Evolutionary conservation across 1,284 basidiomycete species (phyloP), one percentile per base, ranked within the genome.

Genomic region (Macrocystidia cucumis): DNA sequence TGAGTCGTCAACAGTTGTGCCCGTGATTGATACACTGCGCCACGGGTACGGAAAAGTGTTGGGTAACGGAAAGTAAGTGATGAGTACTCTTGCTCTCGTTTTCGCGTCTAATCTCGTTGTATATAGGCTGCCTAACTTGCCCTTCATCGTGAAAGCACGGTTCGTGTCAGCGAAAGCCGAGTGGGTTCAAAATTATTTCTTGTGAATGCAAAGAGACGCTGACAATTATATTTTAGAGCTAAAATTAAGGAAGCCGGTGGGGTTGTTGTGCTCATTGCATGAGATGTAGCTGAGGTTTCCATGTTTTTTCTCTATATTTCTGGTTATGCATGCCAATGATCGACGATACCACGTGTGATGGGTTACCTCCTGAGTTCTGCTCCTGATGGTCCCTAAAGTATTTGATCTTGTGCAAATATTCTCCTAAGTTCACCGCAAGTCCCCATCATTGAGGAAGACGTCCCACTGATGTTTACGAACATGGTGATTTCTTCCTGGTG

Each of bases 111-210:
- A 34, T 35, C 16, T 29, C 41, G 29, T 41, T 28, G n/a, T 20
- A n/a, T 13, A 31, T 37, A 84, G 81, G 45, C 67, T 89, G 42
- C 86, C 85, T 44, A 79, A 82, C 54, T 63, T 85, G 43, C 91
- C 92, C 25, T 88, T 91, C 72, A 96, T 97, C 55, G 87, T 96
- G 56, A 96, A 96, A 74, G 90, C 92, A 43, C 89, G 92, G 49
- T 96, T 83, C 60, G 91, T 96, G 43, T 93, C 90, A 34, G 70
- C 67, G 50, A 79, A 74, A 54, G 92, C 92, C 50, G 92, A 96
- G 89, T 89, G 57, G 43, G 85, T 78, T 5, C 22, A 26, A 13
- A 21, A 22, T 23, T 32, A n/a, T 35, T 29, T 11, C 35, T 14
- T 14, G 12, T 7, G 18, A 12, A 17, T 38, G 9, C 32, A 37